Base-by-base conservation (phyloP, 1,284 basidiomycete species). In the Apiotrichum laibachii region DNA sequence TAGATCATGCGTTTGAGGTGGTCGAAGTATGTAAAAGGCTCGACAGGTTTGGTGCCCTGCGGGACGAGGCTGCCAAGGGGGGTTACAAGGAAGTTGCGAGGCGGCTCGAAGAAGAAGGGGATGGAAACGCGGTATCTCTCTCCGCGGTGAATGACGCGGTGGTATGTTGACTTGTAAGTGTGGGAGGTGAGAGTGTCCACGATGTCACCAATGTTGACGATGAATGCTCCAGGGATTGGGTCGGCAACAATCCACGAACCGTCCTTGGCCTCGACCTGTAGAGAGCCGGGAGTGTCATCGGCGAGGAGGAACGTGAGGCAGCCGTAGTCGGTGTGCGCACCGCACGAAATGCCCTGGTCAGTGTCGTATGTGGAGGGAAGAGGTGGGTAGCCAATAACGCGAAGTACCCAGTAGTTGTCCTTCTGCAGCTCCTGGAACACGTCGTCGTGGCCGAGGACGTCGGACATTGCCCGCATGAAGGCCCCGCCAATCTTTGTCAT, bases 221-320 rank as follows among this genome's bases (percentile, higher is more conserved):
- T 86, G 64, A 90, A 86, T 1, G 88, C 88, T 3, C 84, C 84
- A 0, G 85, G 84, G 44, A 88, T 83, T 6, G 51, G 51, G 19
- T 44, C 43, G 0, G 84, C 88, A 52, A 87, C 85, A 52, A 90
- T 87, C 88, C 87, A 89, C 56, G 85, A 78, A 0, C 87, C 87
- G 35, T 48, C 45, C 51, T 53, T 45, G 26, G 70, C 67, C 35
- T 48, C 53, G 9, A 54, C 44, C 16, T 54, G 53, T 6, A 54
- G 45, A 11, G 43, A 44, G 10, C 22, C 45, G 12, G 35, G 22
- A 10, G 18, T 21, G 16, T 44, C 33, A n/a, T 54, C 53, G 8
- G 43, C 34, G 12, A 35, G 40, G 33, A 53, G 34, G 40, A 53
- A 42, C 18, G 52, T 53, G 6, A 54, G 45, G 11, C 43, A 44